Evolutionary conservation across 2,329 filamentous ascomycete species (phyloP).

Genomic region (Xylariaceae sp.): DNA sequence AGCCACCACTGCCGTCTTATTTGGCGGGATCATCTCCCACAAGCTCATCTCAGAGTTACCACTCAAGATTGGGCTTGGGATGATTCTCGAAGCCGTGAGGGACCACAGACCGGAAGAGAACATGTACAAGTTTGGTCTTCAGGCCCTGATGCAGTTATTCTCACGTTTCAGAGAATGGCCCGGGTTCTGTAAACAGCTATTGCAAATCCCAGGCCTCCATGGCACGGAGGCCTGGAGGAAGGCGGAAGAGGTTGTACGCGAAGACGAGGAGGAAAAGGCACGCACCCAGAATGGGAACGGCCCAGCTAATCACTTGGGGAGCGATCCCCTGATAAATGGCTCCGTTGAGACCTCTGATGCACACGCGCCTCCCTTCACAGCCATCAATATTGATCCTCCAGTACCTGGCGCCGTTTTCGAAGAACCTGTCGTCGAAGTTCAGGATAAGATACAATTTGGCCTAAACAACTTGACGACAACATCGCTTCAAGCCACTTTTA

Average conservation of each 20-base stretch:
- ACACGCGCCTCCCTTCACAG: conserved; percentile 74
- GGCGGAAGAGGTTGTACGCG: conserved; percentile 79
- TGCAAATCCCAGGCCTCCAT: conserved; percentile 81
- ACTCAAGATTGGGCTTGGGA: conserved; percentile 90
- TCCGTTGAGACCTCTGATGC: conserved; percentile 72
- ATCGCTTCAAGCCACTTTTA: conserved; percentile 84
- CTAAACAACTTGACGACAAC: conserved; percentile 95
- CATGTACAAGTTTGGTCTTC: conserved; percentile 98
- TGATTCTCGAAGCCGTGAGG: conserved; percentile 96
- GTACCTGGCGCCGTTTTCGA: conserved; percentile 71
- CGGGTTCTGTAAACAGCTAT: conserved; percentile 86
- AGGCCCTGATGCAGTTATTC: conserved; percentile 89
- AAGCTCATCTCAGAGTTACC: conserved; percentile 89
- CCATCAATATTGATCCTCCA: conserved; percentile 77
- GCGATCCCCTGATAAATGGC: conserved; percentile 71
- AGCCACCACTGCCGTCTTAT: conserved; percentile 93
- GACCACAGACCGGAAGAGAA: conserved; percentile 82
- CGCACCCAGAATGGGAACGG: conserved; percentile 61
- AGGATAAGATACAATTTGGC: conserved; percentile 94
- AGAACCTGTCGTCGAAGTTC: conserved; percentile 82
- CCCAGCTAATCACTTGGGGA: conserved; percentile 45
- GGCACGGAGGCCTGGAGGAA: conserved; percentile 85
- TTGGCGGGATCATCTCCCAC: conserved; percentile 94
- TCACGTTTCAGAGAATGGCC: conserved; percentile 89
- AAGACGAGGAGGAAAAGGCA: conserved; percentile 67